Conservation (phyloP, 1,284 basidiomycete species). For the Fomitopsis betulina region DNA sequence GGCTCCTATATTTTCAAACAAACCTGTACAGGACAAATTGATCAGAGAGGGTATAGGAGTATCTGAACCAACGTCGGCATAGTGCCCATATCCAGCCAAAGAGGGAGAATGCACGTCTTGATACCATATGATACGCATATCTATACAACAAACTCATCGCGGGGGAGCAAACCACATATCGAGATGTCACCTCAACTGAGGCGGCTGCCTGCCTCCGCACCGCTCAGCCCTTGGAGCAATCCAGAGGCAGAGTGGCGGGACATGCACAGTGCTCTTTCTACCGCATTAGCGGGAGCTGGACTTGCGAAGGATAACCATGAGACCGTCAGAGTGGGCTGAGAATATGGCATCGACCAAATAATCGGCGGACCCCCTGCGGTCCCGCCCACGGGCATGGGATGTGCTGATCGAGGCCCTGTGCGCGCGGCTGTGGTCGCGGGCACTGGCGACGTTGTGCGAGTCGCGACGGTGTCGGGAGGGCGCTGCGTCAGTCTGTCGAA, state of each 20-base stretch:
- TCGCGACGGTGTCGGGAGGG: slow-evolving; percentile 19
- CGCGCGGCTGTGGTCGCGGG: neutral
- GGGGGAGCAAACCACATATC: neutral
- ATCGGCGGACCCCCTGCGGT: slow-evolving; percentile 19
- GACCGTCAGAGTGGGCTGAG: slow-evolving; percentile 74
- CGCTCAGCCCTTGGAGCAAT: neutral
- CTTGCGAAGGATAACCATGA: slow-evolving; percentile 66
- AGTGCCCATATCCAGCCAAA: neutral
- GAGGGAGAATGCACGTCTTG: neutral
- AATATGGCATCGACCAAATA: slow-evolving; percentile 71
- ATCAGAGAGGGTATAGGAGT: neutral
- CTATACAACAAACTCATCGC: neutral
- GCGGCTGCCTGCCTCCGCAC: neutral
- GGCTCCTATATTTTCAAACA: neutral
- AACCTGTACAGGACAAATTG: neutral
- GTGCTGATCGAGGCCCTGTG: slow-evolving; percentile 8
- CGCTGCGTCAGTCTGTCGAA: slow-evolving; percentile 20
- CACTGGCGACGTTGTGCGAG: slow-evolving; percentile 1
- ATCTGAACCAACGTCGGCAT: neutral
- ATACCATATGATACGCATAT: neutral
- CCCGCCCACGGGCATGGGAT: slow-evolving; percentile 4
- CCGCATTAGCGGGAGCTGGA: slow-evolving; percentile 6
- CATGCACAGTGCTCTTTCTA: neutral
- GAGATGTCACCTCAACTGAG: neutral
- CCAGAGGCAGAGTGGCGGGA: neutral